A percentile compares a stretch with the other conserved stretches of the same genome.
These are phyloP conservation scores for Cordyceps cateniannulata DNA, from an alignment of 2,329 filamentous ascomycete species.

Conservation along the genomic window DNA sequence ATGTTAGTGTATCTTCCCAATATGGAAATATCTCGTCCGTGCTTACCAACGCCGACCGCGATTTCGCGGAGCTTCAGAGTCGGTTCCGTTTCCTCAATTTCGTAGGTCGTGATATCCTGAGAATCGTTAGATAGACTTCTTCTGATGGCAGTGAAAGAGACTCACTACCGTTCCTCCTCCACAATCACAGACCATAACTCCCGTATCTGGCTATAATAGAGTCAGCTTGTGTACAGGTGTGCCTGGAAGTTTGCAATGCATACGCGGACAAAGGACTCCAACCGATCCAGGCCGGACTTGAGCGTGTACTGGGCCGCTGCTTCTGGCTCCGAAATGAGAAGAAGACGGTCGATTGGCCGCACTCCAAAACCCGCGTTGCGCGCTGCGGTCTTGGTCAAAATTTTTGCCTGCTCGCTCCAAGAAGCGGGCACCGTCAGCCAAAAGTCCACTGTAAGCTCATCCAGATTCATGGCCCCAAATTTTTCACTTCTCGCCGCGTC, in stretches of 20 bases:
- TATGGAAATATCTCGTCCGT: too few relatives aligned
- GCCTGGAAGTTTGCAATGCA: too few relatives aligned
- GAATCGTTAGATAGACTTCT: too few relatives aligned
- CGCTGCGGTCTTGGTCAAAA: conserved; percentile 12
- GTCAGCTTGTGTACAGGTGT: too few relatives aligned
- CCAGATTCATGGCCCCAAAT: background rate
- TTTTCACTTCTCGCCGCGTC: background rate
- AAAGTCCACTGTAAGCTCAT: conserved; percentile 10
- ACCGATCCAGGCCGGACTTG: conserved; percentile 4
- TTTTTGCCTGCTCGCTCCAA: conserved; percentile 14
- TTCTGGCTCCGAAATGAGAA: conserved; percentile 15
- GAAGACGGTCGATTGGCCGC: conserved; percentile 2
- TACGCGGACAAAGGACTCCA: conserved; percentile 41
- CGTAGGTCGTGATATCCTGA: conserved; percentile 1
- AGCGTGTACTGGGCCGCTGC: conserved; percentile 11
- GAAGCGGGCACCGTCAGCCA: conserved; percentile 16
- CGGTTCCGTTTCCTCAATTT: background rate
- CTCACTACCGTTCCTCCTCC: conserved; percentile 7
- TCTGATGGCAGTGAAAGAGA: too few relatives aligned
- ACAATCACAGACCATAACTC: conserved; percentile 4
- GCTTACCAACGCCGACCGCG: background rate
- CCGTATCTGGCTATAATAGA: background rate
- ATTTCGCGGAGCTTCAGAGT: background rate
- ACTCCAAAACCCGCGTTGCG: background rate
- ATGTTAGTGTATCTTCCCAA: too few relatives aligned